Evolutionary conservation across 257 asterid species (phyloP), one percentile per base, ranked within the genome.

Genomic region (Petunia secreta): DNA sequence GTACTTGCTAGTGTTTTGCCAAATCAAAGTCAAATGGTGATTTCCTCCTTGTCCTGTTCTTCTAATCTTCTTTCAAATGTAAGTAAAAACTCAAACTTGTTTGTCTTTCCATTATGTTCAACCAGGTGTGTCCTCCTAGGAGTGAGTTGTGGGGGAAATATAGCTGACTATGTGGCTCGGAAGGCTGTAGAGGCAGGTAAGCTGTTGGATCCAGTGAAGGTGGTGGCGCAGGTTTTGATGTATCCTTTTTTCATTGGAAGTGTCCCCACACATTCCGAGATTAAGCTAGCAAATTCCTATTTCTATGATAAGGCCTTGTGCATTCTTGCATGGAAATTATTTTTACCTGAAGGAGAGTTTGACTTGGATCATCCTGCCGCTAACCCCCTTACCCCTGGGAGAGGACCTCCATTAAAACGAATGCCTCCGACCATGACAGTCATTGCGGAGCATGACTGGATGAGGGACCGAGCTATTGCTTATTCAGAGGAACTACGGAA

Each of bases 111-210:
- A 65, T 60, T 40, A 53, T 71, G 60, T 48, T 48, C 77, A 71
- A 46, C 77, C 97, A 95, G 99, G 81, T 95, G 97, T 82, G 97
- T 95, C n/a, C 96, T 93, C 83, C 97, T 95, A 46, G 99, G 99
- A 75, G 99, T 90, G 78, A 93, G 99, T 76, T 95, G 96, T 59
- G 99, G 99, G 63, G 99, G 96, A 65, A 93, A 93, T 65, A 92
- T 95, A 69, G 98, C 98, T n/a, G 89, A 93, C 58, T 89, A 87
- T 44, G 92, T 93, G 69, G 83, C 97, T 73, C 84, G 94, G 75
- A 93, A 90, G 89, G 92, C 99, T 1, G 92, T 95, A 4, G 99
- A 93, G 85, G 90, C 86, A 0, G 92, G 97, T 44, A 92, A 89
- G 78, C 91, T 84, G 78, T 85, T 93, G 82, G 97, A 95, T 80